Percentiles rank a stretch among this genome's conserved stretches.
Conservation (phyloP, 2,329 filamentous ascomycete species). For the Neopestalotiopsis rosae region DNA sequence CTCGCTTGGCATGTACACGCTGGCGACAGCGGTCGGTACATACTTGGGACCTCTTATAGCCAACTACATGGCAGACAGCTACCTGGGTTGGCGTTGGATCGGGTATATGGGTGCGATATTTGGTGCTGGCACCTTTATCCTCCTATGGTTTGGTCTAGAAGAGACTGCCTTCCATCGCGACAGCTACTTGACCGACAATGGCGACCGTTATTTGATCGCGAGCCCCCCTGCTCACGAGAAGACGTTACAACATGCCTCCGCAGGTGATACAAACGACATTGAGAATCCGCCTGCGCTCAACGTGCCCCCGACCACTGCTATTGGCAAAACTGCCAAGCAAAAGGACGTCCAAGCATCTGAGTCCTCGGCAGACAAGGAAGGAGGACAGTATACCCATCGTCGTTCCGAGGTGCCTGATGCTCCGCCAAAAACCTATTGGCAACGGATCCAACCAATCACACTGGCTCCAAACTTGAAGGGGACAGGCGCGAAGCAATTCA, state of each 20-base stretch:
- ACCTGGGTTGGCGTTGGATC: conserved; percentile 60
- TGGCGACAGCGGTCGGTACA: conserved; percentile 60
- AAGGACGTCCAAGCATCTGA: neutral
- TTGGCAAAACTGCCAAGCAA: neutral
- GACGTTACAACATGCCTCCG: neutral
- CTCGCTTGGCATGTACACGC: conserved; percentile 59
- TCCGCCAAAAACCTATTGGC: conserved; percentile 54
- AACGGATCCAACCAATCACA: conserved; percentile 61
- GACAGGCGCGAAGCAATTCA: conserved; percentile 59
- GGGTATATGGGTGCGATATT: conserved; percentile 57
- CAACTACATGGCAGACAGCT: conserved; percentile 52
- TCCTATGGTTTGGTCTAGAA: conserved; percentile 58
- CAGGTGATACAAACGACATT: neutral
- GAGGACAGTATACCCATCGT: neutral
- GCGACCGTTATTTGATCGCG: neutral
- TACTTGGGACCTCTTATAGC: conserved; percentile 60
- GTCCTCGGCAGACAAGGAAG: neutral
- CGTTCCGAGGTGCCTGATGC: conserved; percentile 20
- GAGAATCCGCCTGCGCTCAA: neutral
- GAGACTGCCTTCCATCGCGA: conserved; percentile 56
- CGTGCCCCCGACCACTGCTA: neutral
- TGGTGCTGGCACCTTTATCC: conserved; percentile 49
- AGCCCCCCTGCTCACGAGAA: neutral
- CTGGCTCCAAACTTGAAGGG: conserved; percentile 59
- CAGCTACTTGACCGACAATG: conserved; percentile 21